phyloP scores from a whole-genome alignment of 345 rosid species.

The Chamaenerion angustifolium region DNA sequence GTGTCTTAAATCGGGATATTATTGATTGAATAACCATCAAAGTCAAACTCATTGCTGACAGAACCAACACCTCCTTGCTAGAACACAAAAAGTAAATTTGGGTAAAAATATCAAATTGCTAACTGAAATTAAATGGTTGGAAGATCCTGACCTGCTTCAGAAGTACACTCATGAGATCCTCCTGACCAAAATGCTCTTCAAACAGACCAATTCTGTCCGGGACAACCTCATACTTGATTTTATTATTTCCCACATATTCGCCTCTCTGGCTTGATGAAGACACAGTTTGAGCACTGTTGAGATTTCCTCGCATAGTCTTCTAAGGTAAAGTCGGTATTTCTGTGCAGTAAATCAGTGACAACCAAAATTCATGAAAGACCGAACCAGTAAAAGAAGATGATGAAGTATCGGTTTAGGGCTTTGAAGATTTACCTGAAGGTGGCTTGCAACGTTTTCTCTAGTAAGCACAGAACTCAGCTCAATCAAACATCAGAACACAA shows the following conservation, averaged over 20 bases:
- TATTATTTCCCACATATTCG: slow-evolving; percentile 30
- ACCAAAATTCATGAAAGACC: no score
- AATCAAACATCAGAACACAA: no score
- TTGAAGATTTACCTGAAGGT: no score
- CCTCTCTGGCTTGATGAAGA: no score
- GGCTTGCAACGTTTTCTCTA: slow-evolving; percentile 85
- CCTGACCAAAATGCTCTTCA: slow-evolving; percentile 45
- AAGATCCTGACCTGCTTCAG: slow-evolving; percentile 51
- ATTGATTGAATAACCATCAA: slow-evolving; percentile 62
- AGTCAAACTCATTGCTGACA: slow-evolving; percentile 53
- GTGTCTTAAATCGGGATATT: slow-evolving; percentile 7
- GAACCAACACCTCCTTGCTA: slow-evolving; percentile 51
- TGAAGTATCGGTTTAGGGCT: neutral
- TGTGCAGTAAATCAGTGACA: slow-evolving; percentile 12
- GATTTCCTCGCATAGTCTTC: slow-evolving; percentile 87
- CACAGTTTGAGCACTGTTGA: no score
- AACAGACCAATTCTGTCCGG: slow-evolving; percentile 36
- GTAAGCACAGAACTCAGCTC: slow-evolving; percentile 71
- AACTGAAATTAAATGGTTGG: no score
- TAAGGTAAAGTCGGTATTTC: slow-evolving; percentile 92
- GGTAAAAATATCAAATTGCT: no score
- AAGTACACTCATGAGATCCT: no score
- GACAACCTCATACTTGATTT: slow-evolving; percentile 53
- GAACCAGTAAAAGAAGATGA: no score
- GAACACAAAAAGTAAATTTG: slow-evolving; percentile 10